phyloP scores from a whole-genome alignment of 495 filamentous ascomycete genomes.

The Xylaria curta region DNA sequence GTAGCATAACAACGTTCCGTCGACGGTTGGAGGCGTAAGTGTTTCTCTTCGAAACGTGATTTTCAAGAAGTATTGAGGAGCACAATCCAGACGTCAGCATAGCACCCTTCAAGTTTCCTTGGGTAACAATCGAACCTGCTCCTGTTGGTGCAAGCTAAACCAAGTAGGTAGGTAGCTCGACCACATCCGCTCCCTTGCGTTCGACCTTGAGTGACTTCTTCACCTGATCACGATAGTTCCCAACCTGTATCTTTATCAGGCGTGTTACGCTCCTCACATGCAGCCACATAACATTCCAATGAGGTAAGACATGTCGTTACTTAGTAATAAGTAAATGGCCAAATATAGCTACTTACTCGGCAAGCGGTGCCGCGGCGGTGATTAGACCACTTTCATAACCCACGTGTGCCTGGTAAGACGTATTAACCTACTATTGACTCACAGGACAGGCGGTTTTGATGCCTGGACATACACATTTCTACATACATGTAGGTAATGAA shows the following conservation, averaged over 20 bases:
- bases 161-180: neutral
- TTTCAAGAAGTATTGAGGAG: neutral
- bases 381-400: neutral
- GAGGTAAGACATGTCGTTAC: neutral
- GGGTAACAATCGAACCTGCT: neutral
- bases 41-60: neutral
- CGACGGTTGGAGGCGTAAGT: neutral
- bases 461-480: neutral
- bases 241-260: neutral
- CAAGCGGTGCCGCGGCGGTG: neutral
- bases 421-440: neutral
- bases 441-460: neutral
- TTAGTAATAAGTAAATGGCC: neutral
- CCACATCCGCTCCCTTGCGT: neutral
- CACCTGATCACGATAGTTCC: constrained; percentile 6
- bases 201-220: neutral
- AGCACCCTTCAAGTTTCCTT: too few relatives aligned
- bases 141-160: neutral
- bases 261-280: neutral
- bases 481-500: neutral
- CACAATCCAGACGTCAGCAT: neutral
- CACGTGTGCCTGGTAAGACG: neutral
- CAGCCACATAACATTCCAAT: neutral
- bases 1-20: neutral
- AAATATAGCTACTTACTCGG: constrained; percentile 6